Base-by-base conservation (phyloP, 106 monocot genomes). In the Vanilla planifolia region DNA sequence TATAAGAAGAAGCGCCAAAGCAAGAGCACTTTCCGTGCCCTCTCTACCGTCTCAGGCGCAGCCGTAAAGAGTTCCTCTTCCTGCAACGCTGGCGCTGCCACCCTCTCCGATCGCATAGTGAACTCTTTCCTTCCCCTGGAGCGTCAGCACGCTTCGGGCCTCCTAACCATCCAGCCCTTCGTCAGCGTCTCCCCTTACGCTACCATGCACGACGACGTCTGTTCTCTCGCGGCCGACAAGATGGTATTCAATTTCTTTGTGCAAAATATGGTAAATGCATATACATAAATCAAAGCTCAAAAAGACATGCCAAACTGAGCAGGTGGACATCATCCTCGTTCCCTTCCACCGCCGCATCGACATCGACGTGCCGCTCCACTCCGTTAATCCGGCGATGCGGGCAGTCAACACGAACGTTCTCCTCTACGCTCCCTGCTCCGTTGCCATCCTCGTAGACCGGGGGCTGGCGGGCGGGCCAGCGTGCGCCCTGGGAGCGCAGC, bases 401-500 rank as follows among this genome's bases (percentile, higher is more conserved):
- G 8, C 36, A 2, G 61, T 88, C 57, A 88, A 88, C 50, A 43
- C 68, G 60, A 55, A 52, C 53, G 52, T 88, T 40, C 79, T 88
- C n/a, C n/a, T 42, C n/a, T 17, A 55, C 4, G 52, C 83, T 0
- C 88, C 88, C 0, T 88, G 88, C 65, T 84, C 88, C 17, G 77
- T 88, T 11, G 88, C 62, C 36, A 60, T 88, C 44, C 74, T 88
- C 51, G 58, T 88, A 19, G 80, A 88, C 59, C 79, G 79, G 33
- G 76, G 74, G 39, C 62, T 78, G 17, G 48, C 45, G 17, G 15
- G 61, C 8, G 62, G 53, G 6, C 16, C 66, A 0, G 50, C 43
- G 13, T 24, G 56, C 15, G 32, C 65, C 35, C 20, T 60, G 16
- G n/a, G 37, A 27, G 13, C 23, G 16, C 65, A 48, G 47, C 20